Evolutionary conservation across 2,329 filamentous ascomycete genomes (phyloP).

Genomic region (Trichophyton mentagrophytes): DNA sequence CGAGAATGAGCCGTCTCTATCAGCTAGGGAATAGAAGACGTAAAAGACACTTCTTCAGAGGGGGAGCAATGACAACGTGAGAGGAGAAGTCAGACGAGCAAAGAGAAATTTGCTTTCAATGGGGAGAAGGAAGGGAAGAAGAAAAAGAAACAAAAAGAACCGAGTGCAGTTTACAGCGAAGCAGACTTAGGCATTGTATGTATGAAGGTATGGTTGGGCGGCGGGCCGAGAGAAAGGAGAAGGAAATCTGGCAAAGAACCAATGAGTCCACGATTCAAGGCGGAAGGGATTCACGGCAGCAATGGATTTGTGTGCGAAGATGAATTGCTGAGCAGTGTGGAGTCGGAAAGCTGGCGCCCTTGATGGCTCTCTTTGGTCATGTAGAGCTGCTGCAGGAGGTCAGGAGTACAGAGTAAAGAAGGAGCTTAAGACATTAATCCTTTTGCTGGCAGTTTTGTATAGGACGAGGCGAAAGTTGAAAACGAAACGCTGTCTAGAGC

Average conservation of each 20-base stretch:
- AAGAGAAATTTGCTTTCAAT: constrained; percentile 1
- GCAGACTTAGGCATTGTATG: neutral
- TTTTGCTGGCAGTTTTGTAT: constrained; percentile 1
- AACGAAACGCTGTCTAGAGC: neutral
- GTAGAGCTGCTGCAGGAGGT: neutral
- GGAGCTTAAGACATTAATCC: neutral
- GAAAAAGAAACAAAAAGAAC: neutral
- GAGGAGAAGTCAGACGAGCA: neutral
- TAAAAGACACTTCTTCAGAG: neutral
- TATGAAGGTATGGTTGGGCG: neutral
- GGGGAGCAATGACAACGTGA: neutral
- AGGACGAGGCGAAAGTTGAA: neutral
- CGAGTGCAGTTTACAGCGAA: constrained; percentile 1
- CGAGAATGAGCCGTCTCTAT: constrained; percentile 2
- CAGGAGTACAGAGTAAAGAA: neutral
- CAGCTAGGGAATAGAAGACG: constrained; percentile 3
- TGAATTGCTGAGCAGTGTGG: constrained; percentile 3
- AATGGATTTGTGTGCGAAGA: constrained; percentile 2
- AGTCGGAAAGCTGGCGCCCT: constrained; percentile 1
- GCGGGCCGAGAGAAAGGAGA: neutral
- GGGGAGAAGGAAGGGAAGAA: neutral
- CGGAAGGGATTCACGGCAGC: neutral
- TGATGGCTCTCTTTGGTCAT: neutral
- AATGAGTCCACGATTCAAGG: constrained; percentile 9
- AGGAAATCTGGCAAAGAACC: constrained; percentile 11